Evolutionary conservation across 2,329 filamentous ascomycete genomes (phyloP).

Genomic region (Pestalotiopsis sp.): DNA sequence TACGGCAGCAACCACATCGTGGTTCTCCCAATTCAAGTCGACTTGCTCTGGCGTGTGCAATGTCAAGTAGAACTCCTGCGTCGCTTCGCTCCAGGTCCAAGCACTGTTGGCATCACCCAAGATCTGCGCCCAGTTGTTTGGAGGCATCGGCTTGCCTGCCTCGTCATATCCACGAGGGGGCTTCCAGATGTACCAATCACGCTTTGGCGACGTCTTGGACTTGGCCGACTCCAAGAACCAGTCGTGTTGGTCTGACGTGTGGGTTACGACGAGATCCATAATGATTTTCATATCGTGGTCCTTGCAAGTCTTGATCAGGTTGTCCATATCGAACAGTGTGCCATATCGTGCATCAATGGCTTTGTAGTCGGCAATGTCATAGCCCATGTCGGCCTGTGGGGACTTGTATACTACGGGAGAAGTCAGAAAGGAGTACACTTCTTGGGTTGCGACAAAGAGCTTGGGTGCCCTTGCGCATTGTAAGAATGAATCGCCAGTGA

Average conservation of each 20-base stretch:
- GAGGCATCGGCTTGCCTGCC: constrained; percentile 67
- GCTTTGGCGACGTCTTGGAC: constrained; percentile 63
- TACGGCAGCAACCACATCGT: constrained; percentile 68
- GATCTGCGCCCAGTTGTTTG: constrained; percentile 74
- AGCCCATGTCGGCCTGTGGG: constrained; percentile 71
- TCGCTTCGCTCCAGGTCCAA: constrained; percentile 73
- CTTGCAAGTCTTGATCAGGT: constrained; percentile 61
- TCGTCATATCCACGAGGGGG: constrained; percentile 52
- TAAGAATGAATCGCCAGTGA: no score
- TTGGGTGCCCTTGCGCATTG: no score
- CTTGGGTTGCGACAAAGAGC: no score
- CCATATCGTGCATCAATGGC: constrained; percentile 68
- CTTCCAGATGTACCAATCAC: constrained; percentile 70
- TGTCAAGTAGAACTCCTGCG: constrained; percentile 75
- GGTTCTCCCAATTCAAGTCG: constrained; percentile 82
- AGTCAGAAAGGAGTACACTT: no score
- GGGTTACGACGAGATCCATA: constrained; percentile 77
- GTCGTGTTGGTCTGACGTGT: constrained; percentile 71
- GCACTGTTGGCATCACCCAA: constrained; percentile 60
- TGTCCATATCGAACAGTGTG: constrained; percentile 66
- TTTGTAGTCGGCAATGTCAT: constrained; percentile 71
- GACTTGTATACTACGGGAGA: constrained; percentile 54
- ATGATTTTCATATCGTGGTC: constrained; percentile 69
- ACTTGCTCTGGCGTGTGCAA: constrained; percentile 78
- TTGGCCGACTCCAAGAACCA: constrained; percentile 72